Percentiles rank a stretch among this genome's conserved stretches.
Evolutionary conservation across 2,329 filamentous ascomycete species (phyloP).

Genomic region (Fonsecaea nubica): DNA sequence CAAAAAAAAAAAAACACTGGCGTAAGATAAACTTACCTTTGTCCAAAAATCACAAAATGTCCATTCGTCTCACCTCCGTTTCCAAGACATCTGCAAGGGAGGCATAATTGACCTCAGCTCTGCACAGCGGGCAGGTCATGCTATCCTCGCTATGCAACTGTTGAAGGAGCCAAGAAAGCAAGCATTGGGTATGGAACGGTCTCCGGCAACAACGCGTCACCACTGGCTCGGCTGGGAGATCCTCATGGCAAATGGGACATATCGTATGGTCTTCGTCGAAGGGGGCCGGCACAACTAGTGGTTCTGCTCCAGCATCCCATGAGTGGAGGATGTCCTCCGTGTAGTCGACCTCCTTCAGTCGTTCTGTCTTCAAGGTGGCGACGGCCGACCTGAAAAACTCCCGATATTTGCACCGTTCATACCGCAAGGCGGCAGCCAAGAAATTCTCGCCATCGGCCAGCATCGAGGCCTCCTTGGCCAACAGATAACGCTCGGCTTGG

Average conservation of each 20-base stretch:
- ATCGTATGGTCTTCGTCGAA: neutral
- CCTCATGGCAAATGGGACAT: neutral
- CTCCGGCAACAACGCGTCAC: neutral
- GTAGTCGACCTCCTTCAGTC: neutral
- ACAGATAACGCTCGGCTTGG: neutral
- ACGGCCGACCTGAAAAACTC: neutral
- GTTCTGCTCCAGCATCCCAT: neutral
- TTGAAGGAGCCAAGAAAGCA: neutral
- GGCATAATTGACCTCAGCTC: neutral
- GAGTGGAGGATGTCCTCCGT: neutral
- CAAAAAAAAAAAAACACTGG: neutral
- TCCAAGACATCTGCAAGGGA: neutral
- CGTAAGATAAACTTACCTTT: neutral
- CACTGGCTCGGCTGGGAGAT: neutral
- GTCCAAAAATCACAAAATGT: neutral
- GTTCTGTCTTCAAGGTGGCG: neutral
- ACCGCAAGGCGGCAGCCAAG: neutral
- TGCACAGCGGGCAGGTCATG: conserved; percentile 3
- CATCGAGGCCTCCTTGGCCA: neutral
- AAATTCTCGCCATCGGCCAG: neutral
- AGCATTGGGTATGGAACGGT: conserved; percentile 1
- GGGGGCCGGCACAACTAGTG: neutral
- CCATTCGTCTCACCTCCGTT: neutral
- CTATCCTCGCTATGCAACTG: neutral
- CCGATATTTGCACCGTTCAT: neutral